Percentiles rank a stretch among this genome's conserved stretches.
These are phyloP conservation scores for Tubosaeta sp. DNA, from an alignment of 768 basidiomycete species.

Conservation along the genomic window DNA sequence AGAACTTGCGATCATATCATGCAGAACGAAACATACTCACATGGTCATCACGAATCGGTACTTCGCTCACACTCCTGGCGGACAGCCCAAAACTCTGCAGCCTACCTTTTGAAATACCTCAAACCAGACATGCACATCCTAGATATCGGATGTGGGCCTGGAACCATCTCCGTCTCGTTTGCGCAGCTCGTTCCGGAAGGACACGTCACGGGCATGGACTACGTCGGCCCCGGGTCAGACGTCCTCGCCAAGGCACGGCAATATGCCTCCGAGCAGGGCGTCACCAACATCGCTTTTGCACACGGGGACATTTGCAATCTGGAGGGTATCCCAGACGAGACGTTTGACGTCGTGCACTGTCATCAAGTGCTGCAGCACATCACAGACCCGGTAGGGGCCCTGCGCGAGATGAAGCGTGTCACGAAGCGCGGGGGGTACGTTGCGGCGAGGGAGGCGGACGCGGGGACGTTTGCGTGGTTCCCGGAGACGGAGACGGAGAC, in stretches of 20 bases:
- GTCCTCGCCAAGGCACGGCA: background rate
- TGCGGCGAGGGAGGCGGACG: background rate
- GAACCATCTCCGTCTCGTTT: background rate
- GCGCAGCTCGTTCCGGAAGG: background rate
- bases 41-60: background rate
- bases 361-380: background rate
- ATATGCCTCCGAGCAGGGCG: background rate
- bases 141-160: background rate
- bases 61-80: background rate
- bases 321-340: background rate
- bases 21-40: no score
- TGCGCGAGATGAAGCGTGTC: background rate
- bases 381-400: background rate
- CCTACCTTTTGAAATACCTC: background rate
- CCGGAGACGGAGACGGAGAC: background rate
- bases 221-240: no score
- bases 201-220: no score
- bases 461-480: background rate
- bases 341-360: background rate
- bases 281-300: no score
- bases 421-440: background rate
- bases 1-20: no score
- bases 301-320: background rate
- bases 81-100: background rate
- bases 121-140: background rate